A percentile compares a stretch with the other conserved stretches of the same genome.
phyloP scores from a whole-genome alignment of 2,329 filamentous ascomycete species.

The Penicillium sp. region DNA sequence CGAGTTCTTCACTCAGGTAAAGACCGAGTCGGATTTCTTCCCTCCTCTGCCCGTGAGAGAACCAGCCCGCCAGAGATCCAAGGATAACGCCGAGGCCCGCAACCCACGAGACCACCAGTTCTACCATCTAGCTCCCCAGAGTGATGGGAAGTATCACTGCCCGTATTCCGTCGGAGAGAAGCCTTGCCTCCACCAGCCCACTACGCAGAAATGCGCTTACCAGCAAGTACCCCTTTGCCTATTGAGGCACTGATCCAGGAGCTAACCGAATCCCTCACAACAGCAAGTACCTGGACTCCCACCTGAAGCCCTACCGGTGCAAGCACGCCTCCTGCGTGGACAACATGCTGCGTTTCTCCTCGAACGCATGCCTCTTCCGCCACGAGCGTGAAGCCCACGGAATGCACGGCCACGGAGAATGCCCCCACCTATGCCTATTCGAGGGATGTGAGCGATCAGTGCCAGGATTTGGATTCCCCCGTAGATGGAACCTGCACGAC shows the following conservation, averaged over 20 bases:
- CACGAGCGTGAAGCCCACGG: constrained; percentile 96
- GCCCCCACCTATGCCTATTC: constrained; percentile 87
- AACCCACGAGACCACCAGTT: constrained; percentile 47
- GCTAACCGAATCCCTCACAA: constrained; percentile 25
- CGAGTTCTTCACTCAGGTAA: constrained; percentile 37
- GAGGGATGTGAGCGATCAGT: constrained; percentile 82
- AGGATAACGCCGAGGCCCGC: constrained; percentile 41
- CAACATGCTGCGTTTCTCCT: constrained; percentile 88
- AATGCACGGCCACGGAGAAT: constrained; percentile 91
- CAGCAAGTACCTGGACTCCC: constrained; percentile 96
- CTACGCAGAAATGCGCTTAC: constrained; percentile 98
- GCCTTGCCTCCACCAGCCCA: constrained; percentile 85
- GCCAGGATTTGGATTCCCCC: constrained; percentile 84
- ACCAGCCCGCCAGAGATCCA: constrained; percentile 37
- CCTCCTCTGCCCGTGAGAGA: constrained; percentile 38
- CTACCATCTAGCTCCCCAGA: constrained; percentile 46
- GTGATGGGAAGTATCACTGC: constrained; percentile 89
- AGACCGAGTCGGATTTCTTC: constrained; percentile 43
- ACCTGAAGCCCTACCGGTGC: constrained; percentile 95
- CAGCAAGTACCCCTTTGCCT: constrained; percentile 67
- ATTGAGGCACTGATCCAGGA: not conserved
- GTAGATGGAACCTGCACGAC: constrained; percentile 93
- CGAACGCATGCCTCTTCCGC: constrained; percentile 88
- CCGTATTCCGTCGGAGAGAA: constrained; percentile 70
- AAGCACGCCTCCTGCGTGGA: constrained; percentile 81